These are phyloP conservation scores for Toxoplasma gondii DNA, from an alignment of 169 alveolate genomes.

Conservation along the genomic window DNA sequence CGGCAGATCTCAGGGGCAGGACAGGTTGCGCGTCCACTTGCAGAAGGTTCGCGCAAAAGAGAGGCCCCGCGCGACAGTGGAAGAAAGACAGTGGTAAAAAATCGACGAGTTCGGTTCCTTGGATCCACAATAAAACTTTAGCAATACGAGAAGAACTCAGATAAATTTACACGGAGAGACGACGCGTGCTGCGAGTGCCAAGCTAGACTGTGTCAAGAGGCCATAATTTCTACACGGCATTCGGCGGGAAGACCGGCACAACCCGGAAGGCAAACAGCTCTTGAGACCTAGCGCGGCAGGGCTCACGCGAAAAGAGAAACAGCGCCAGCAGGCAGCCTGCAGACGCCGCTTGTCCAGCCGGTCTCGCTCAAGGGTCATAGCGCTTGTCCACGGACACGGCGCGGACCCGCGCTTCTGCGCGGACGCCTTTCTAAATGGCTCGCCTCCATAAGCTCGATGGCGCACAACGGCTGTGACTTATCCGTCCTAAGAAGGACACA, in stretches of 20 bases:
- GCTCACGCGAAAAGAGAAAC: not conserved
- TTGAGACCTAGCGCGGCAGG: not conserved
- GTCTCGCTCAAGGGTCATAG: not conserved
- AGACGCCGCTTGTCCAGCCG: not conserved
- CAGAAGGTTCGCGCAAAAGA: not conserved
- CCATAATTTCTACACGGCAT: not conserved
- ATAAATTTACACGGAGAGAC: not conserved
- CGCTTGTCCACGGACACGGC: no score
- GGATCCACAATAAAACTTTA: not conserved
- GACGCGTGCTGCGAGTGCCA: not conserved
- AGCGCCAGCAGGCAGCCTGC: not conserved
- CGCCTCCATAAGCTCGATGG: no score
- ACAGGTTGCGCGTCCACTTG: not conserved
- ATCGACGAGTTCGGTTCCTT: not conserved
- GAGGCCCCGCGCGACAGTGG: not conserved
- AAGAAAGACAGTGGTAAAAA: not conserved
- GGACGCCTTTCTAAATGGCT: no score
- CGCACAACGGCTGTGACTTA: no score
- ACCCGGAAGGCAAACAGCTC: no score
- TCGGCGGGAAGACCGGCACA: not conserved
- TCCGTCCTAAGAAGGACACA: no score
- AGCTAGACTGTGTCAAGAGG: not conserved
- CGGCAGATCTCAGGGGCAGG: not conserved
- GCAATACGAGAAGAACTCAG: not conserved
- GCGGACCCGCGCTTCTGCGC: no score